Evolutionary conservation across 176 grass and related monocot genomes (phyloP).

Genomic region (Eremochloa ophiuroides): DNA sequence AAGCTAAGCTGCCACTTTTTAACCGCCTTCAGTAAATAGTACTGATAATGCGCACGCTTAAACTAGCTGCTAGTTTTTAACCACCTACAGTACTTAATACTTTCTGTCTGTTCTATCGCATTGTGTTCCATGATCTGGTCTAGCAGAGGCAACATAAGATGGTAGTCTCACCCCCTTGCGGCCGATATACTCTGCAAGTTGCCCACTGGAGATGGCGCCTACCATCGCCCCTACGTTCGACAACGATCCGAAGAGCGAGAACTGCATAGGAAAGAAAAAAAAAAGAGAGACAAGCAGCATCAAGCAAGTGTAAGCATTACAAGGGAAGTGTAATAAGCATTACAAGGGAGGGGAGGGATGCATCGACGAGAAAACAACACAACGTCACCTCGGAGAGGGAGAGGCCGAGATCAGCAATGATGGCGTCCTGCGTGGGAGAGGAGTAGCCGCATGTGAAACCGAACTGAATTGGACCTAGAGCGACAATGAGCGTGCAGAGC

Average conservation of each 20-base stretch:
- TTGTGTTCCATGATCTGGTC: no score
- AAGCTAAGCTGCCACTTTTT: not conserved
- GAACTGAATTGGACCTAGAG: constrained; percentile 85
- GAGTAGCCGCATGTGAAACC: constrained; percentile 87
- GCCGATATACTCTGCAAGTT: constrained; percentile 87
- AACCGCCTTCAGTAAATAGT: not conserved
- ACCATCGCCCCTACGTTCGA: constrained; percentile 92
- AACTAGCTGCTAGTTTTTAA: not conserved
- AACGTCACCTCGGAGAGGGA: constrained; percentile 64
- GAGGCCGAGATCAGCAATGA: constrained; percentile 73
- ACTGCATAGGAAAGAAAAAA: no score
- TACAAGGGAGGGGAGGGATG: not conserved
- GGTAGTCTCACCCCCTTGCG: constrained; percentile 63
- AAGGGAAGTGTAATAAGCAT: not conserved
- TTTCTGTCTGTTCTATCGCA: no score
- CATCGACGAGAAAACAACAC: not conserved
- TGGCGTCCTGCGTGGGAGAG: constrained; percentile 69
- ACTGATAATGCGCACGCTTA: not conserved
- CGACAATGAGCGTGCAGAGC: constrained; percentile 88
- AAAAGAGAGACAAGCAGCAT: not conserved
- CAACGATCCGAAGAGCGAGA: constrained; percentile 73
- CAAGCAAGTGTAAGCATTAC: not conserved
- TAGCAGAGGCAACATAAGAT: not conserved
- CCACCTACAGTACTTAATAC: not conserved
- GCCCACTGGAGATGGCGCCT: constrained; percentile 79